A percentile compares a stretch with the other conserved stretches of the same genome.
Conservation (phyloP, 495 filamentous ascomycete genomes). For the Viridothelium virens region DNA sequence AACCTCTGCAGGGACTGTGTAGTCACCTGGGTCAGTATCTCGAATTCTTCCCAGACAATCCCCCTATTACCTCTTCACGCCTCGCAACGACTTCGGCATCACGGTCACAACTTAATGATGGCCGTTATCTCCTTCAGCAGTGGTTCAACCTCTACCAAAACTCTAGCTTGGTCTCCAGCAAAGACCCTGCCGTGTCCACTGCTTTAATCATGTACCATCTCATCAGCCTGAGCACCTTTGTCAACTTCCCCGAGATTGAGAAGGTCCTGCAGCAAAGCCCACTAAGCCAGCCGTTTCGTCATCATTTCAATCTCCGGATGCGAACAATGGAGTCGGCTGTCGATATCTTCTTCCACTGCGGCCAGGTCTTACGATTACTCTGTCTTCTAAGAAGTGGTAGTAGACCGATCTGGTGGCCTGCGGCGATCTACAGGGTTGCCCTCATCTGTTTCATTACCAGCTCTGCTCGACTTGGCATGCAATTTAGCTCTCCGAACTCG, state of each 20-base stretch:
- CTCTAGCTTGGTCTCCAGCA: not conserved
- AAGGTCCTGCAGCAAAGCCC: not conserved
- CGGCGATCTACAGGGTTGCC: constrained; percentile 1
- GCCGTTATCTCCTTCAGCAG: constrained; percentile 3
- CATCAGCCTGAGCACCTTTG: not conserved
- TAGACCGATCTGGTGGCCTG: constrained; percentile 9
- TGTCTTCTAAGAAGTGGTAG: constrained; percentile 7
- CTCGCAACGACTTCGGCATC: not conserved
- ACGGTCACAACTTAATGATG: not conserved
- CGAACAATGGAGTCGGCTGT: not conserved
- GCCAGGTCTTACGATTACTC: constrained; percentile 2
- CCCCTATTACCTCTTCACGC: not conserved
- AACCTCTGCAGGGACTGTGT: constrained; percentile 3
- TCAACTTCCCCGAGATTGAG: constrained; percentile 3
- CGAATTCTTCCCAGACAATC: not conserved
- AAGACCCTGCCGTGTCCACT: constrained; percentile 2
- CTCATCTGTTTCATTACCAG: constrained; percentile 7
- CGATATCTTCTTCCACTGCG: constrained; percentile 1
- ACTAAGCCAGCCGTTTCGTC: not conserved
- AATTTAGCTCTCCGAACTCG: not conserved
- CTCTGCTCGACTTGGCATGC: not conserved
- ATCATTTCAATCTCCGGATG: not conserved
- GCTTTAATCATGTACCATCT: constrained; percentile 9
- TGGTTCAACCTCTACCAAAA: not conserved
- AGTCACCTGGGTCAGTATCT: constrained; percentile 5